phyloP scores from a whole-genome alignment of 352 stramenopile species.

The Pythium aristosporum region DNA sequence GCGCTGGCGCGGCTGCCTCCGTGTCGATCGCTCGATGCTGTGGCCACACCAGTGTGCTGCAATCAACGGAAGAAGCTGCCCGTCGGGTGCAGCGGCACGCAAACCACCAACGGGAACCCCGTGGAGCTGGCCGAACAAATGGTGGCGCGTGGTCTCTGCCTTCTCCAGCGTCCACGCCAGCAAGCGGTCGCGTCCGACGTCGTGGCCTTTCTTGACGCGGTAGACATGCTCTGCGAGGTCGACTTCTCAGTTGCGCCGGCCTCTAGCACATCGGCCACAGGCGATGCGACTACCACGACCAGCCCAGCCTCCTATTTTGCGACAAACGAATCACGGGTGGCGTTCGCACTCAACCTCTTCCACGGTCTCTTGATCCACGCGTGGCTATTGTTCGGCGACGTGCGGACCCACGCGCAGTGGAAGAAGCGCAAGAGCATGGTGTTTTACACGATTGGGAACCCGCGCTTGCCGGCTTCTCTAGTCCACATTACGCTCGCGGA shows the following conservation, averaged over 20 bases:
- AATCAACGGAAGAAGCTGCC: constrained; percentile 46
- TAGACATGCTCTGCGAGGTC: constrained; percentile 49
- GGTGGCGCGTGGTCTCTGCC: neutral
- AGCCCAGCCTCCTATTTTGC: constrained; percentile 3
- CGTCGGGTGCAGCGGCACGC: neutral
- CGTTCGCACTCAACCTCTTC: constrained; percentile 91
- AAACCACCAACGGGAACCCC: neutral
- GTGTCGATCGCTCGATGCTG: constrained; percentile 8
- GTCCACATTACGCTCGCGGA: constrained; percentile 66
- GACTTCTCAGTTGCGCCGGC: neutral
- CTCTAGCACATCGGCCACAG: neutral
- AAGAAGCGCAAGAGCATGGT: constrained; percentile 63
- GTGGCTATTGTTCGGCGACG: constrained; percentile 54
- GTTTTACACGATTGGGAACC: constrained; percentile 42
- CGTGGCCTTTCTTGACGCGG: constrained; percentile 46
- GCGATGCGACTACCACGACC: neutral
- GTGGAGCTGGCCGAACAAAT: constrained; percentile 12
- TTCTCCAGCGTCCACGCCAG: constrained; percentile 13
- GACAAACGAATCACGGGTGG: constrained; percentile 43
- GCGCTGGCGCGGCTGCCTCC: constrained; percentile 1
- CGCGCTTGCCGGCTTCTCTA: neutral
- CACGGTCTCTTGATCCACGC: constrained; percentile 88
- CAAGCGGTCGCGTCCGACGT: constrained; percentile 28
- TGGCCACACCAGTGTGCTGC: constrained; percentile 40
- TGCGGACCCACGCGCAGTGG: constrained; percentile 63